Percentiles rank a stretch among this genome's conserved stretches.
Evolutionary conservation across 1,139 yeast genomes (phyloP).

Genomic region (Suhomyces terraborum): DNA sequence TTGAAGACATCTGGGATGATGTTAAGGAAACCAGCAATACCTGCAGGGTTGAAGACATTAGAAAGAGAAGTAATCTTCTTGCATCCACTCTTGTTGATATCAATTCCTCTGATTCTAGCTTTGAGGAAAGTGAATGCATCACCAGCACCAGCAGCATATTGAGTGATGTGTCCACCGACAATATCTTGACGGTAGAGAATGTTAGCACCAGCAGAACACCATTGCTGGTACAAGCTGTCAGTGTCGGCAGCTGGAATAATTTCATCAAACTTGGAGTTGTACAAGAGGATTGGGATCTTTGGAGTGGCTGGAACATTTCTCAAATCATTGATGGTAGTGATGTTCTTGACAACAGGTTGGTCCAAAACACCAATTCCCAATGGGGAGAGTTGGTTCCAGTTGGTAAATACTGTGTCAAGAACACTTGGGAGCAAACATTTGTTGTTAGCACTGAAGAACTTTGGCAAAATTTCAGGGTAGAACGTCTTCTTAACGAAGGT

Average conservation of each 20-base stretch:
- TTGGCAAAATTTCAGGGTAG: background rate
- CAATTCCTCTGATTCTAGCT: conserved; percentile 7
- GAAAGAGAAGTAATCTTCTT: conserved; percentile 2
- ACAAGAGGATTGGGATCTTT: conserved; percentile 35
- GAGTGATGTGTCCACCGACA: conserved; percentile 22
- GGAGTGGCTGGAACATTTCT: conserved; percentile 20
- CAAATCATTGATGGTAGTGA: conserved; percentile 6
- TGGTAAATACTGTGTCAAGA: background rate
- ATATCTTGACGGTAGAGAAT: conserved; percentile 21
- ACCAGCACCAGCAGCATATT: conserved; percentile 19
- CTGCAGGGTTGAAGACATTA: background rate
- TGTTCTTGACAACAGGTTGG: conserved; percentile 2
- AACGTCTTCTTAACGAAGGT: conserved; percentile 6
- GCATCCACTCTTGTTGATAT: conserved; percentile 3
- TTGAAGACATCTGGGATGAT: conserved; percentile 2
- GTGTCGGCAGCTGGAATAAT: conserved; percentile 22
- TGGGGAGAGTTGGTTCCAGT: conserved; percentile 2
- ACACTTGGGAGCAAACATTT: conserved; percentile 5
- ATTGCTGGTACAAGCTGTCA: conserved; percentile 17
- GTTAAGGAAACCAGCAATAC: conserved; percentile 2
- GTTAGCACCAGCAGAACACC: conserved; percentile 20
- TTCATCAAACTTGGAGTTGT: conserved; percentile 34
- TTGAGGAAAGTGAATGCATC: conserved; percentile 21
- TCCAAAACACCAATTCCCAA: conserved; percentile 2
- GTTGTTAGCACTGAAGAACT: background rate